Base-by-base conservation (phyloP, 331 rosid genomes). In the Phaseolus coccineus region DNA sequence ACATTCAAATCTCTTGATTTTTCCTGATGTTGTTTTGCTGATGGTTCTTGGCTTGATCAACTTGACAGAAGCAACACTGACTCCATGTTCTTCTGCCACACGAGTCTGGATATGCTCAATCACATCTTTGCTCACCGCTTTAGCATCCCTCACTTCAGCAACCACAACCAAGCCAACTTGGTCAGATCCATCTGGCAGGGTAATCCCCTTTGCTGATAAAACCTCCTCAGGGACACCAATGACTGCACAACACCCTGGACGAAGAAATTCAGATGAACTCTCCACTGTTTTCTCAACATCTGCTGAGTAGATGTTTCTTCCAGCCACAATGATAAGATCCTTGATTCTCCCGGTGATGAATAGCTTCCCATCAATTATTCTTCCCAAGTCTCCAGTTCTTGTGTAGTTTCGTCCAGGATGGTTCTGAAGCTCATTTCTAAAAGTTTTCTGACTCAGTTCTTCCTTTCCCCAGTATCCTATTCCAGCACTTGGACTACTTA, bases 201-300 rank as follows among this genome's bases (percentile, higher is more conserved):
- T 71, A 84, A 94, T 83, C 58, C 98, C 98, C 65, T 91, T 94
- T 16, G 89, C 28, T 50, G 88, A 81, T 71, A 94, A 79, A 78
- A 85, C 53, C 48, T 92, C 98, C 84, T 86, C 97, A 1, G 98
- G 90, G 39, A 91, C 98, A 42, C 95, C 89, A 80, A 94, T 82
- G 71, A 91, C 97, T n/a, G 98, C 98, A 83, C 98, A 94, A 10
- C 98, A 91, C 22, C 98, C 98, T 0, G 97, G 97, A 27, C 97
- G 97, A 76, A 94, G 73, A 74, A 83, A 80, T 61, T 92, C 95
- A 42, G 94, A 91, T 80, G 98, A 86, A 71, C 73, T 89, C 80
- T 94, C 98, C 33, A 94, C 97, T 25, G 98, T 94, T 81, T 92
- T 92, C 79, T 94, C 98, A 57, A 94, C 97, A 79, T 94, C 98